A percentile compares a stretch with the other conserved stretches of the same genome.
Evolutionary conservation across 208 protist genomes (phyloP).

Genomic region (Trichomonas gallinae): DNA sequence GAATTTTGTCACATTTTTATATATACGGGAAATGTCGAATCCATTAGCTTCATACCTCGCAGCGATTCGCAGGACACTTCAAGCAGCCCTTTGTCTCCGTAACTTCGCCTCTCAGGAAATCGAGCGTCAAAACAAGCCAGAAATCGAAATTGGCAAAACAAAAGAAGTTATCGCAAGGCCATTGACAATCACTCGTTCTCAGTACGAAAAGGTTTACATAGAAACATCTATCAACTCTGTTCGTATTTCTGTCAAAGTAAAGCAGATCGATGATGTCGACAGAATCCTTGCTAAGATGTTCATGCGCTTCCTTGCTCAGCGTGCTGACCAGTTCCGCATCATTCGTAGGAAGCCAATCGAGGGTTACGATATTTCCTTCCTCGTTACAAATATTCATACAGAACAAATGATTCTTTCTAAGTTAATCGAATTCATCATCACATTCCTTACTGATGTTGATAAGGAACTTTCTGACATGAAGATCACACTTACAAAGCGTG

Average conservation of each 20-base stretch:
- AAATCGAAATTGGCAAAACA: conserved; percentile 51
- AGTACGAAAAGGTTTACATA: conserved; percentile 68
- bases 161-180: conserved; percentile 32
- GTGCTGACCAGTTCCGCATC: conserved; percentile 77
- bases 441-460: conserved; percentile 80
- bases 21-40: neutral
- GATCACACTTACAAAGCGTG: conserved; percentile 60
- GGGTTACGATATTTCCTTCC: conserved; percentile 83
- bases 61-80: conserved; percentile 67
- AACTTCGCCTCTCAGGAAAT: conserved; percentile 82
- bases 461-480: conserved; percentile 80
- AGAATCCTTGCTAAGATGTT: conserved; percentile 70
- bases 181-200: conserved; percentile 46
- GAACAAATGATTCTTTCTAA: conserved; percentile 74
- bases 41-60: conserved; percentile 62
- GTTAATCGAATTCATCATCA: conserved; percentile 82
- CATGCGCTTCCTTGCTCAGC: conserved; percentile 70
- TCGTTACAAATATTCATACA: conserved; percentile 85
- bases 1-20: neutral
- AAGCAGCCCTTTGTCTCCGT: conserved; percentile 75
- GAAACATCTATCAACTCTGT: conserved; percentile 82
- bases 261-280: conserved; percentile 77
- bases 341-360: conserved; percentile 69
- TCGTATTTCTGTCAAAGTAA: conserved; percentile 68
- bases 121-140: conserved; percentile 91